Evolutionary conservation across 228 moss, liverwort and hornwort species (phyloP), one percentile per base, ranked within the genome.

Genomic region (Sphagnum magellanicum): DNA sequence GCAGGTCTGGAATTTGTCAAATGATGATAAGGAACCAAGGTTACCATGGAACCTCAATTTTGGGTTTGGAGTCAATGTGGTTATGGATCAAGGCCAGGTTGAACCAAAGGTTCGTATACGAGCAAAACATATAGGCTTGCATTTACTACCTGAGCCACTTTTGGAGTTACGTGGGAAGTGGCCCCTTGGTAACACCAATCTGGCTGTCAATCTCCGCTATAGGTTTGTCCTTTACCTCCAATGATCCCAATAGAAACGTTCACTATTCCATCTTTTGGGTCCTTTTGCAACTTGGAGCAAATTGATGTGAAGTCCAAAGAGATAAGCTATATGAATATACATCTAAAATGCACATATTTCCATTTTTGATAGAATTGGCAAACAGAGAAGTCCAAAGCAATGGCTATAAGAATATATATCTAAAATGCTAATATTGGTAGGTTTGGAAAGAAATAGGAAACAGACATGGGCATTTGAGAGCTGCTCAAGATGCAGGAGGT

Each of bases 141-240:
- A 92, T 75, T 65, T 89, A 8, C 72, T 92, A 67, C 92, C 92
- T 59, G 77, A 78, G 67, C 89, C 92, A 6, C 84, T 84, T 65
- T 59, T 92, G 70, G 92, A 92, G 73, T 69, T 92, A 61, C 83
- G 89, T 14, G 92, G 87, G 11, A 92, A 84, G 58, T 92, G 92
- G 92, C 92, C 92, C 16, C 72, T 92, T 51, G 81, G 76, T 51
- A 71, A 74, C 61, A 87, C 81, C 46, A 85, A 81, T 65, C 76
- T 89, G 59, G 92, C 87, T 8, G 59, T 92, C 51, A 78, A 87
- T 50, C 87, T 80, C 52, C 87, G 89, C 59, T 92, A 92, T 72
- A 85, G 89, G 91, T 81, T 67, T 46, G 11, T 50, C 8, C 13
- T 14, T 11, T 51, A n/a, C 15, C 46, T 48, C 12, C 8, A 4